A percentile compares a stretch with the other conserved stretches of the same genome.
Conservation (phyloP, 2,329 filamentous ascomycete species). For the Juglanconis oblonga region DNA sequence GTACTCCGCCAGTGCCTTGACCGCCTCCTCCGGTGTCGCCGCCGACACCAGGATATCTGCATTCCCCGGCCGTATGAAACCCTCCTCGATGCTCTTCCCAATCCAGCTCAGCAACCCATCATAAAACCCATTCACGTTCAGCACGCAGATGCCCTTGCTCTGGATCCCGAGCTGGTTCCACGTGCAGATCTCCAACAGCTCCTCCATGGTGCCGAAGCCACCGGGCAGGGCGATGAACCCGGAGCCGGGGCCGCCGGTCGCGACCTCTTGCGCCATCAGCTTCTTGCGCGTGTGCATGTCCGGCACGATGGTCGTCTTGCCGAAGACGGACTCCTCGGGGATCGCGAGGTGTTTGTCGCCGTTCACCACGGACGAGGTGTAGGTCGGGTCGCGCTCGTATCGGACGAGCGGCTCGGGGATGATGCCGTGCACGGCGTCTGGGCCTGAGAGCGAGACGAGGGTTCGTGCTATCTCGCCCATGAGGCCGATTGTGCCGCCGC, state of each 20-base stretch:
- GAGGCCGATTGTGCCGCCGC: slow-evolving; percentile 87
- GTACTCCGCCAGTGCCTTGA: slow-evolving; percentile 70
- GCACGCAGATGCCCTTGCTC: slow-evolving; percentile 70
- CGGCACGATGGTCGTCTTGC: slow-evolving; percentile 80
- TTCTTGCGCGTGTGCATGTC: slow-evolving; percentile 98
- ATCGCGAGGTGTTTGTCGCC: slow-evolving; percentile 43
- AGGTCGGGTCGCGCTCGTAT: slow-evolving; percentile 67
- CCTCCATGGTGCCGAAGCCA: slow-evolving; percentile 93
- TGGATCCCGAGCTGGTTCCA: slow-evolving; percentile 99
- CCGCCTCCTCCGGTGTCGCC: slow-evolving; percentile 66
- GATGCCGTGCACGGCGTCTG: slow-evolving; percentile 82
- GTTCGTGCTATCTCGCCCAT: slow-evolving; percentile 94
- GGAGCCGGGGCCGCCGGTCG: slow-evolving; percentile 74
- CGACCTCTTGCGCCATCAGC: slow-evolving; percentile 86
- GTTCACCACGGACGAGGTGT: slow-evolving; percentile 40
- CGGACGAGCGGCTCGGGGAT: slow-evolving; percentile 83
- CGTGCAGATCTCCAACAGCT: slow-evolving; percentile 85
- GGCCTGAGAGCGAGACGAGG: slow-evolving; percentile 78
- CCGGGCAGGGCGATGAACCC: slow-evolving; percentile 88
- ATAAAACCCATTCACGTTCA: slow-evolving; percentile 91
- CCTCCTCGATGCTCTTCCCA: slow-evolving; percentile 67
- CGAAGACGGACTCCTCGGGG: slow-evolving; percentile 67
- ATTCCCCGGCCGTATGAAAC: slow-evolving; percentile 73
- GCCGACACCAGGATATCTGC: slow-evolving; percentile 77
- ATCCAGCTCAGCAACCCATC: slow-evolving; percentile 84